phyloP scores from a whole-genome alignment of 139 green algal genomes.

The Gonium pectorale region DNA sequence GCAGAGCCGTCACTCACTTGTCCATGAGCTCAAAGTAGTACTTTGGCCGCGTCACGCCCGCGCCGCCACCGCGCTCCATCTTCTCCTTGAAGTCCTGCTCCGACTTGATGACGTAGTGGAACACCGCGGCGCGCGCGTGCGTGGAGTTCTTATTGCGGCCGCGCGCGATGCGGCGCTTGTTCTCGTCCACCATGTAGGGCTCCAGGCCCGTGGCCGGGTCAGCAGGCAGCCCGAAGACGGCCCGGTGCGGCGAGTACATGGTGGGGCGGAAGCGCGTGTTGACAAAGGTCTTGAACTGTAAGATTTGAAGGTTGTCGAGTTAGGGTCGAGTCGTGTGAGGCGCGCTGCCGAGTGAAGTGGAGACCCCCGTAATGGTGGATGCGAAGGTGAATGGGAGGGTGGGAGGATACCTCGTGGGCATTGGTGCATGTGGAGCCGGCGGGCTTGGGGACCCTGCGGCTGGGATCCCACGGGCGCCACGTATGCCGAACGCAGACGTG shows the following conservation, averaged over 20 bases:
- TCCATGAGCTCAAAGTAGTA: conserved; percentile 49
- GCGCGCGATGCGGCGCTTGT: not conserved
- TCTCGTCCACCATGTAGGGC: conserved; percentile 49
- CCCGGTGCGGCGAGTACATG: conserved; percentile 64
- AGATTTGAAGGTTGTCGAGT: not conserved
- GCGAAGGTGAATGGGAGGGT: too few relatives aligned
- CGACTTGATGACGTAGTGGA: conserved; percentile 57
- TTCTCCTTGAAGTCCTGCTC: conserved; percentile 52
- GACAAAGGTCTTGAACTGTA: conserved; percentile 64
- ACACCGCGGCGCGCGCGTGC: conserved; percentile 32
- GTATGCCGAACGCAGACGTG: too few relatives aligned
- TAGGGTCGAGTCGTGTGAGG: too few relatives aligned
- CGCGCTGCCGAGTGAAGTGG: too few relatives aligned
- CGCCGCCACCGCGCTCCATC: conserved; percentile 48
- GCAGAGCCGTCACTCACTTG: not conserved
- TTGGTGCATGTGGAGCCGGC: too few relatives aligned
- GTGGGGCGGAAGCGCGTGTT: conserved; percentile 54
- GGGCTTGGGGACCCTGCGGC: too few relatives aligned
- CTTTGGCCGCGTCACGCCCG: conserved; percentile 52
- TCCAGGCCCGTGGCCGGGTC: not conserved
- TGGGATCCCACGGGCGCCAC: too few relatives aligned
- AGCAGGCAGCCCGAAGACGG: conserved; percentile 31
- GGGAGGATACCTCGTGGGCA: too few relatives aligned
- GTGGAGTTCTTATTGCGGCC: conserved; percentile 54
- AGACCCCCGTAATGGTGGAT: too few relatives aligned